Conservation (phyloP, 2,329 filamentous ascomycete genomes). For the Neopestalotiopsis sp. region DNA sequence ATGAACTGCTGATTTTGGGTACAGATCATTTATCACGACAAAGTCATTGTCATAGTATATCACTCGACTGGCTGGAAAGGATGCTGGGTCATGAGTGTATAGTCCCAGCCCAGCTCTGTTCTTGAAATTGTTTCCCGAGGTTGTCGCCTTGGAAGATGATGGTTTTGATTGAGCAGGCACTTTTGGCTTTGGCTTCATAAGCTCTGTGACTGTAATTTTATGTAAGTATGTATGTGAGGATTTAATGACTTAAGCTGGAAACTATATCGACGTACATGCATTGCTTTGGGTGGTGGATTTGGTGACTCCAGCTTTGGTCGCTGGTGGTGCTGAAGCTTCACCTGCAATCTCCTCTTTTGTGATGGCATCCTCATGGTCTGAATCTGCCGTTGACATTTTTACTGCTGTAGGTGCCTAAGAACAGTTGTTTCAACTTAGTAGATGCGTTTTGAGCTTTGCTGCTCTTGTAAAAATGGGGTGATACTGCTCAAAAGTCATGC, state of each 20-base stretch:
- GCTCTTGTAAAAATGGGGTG: too few species aligned
- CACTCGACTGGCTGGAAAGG: constrained; percentile 63
- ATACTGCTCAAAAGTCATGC: too few species aligned
- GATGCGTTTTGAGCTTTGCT: too few species aligned
- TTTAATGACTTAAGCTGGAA: neutral
- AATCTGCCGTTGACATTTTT: constrained; percentile 30
- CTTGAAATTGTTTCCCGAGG: constrained; percentile 37
- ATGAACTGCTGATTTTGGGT: constrained; percentile 85
- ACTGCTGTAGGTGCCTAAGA: neutral
- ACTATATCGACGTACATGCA: constrained; percentile 42
- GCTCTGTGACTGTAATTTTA: constrained; percentile 50
- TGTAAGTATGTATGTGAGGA: neutral
- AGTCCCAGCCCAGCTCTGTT: constrained; percentile 66
- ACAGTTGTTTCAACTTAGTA: too few species aligned
- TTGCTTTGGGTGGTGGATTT: constrained; percentile 38
- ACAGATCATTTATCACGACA: constrained; percentile 82
- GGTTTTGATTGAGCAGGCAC: constrained; percentile 24
- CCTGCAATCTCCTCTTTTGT: constrained; percentile 46
- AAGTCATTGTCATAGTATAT: constrained; percentile 72
- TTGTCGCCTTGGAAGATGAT: constrained; percentile 24
- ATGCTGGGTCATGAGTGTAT: constrained; percentile 70
- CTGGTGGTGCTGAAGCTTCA: constrained; percentile 36
- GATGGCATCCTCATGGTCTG: constrained; percentile 43
- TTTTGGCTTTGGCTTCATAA: constrained; percentile 59
- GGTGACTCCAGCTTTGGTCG: constrained; percentile 25